These are phyloP conservation scores for Hexamita inflata DNA, from an alignment of 208 protist species.

Conservation along the genomic window DNA sequence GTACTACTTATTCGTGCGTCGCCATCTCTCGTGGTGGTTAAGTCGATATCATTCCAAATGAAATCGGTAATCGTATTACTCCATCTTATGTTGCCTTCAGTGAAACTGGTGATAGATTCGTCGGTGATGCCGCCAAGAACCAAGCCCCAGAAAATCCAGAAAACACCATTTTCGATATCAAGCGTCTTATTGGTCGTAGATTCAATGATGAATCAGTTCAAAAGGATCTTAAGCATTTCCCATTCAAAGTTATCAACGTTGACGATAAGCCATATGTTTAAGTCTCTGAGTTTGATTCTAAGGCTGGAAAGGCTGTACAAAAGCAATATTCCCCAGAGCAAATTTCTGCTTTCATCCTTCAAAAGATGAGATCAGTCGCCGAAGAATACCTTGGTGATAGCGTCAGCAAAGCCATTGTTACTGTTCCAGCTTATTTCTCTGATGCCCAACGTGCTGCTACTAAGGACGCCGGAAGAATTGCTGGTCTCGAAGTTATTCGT, in stretches of 20 bases:
- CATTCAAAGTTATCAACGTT: slow-evolving; percentile 64
- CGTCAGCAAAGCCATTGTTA: slow-evolving; percentile 39
- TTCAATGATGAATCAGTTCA: slow-evolving; percentile 51
- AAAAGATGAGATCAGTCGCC: slow-evolving; percentile 43
- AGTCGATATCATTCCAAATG: slow-evolving; percentile 64
- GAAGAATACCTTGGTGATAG: slow-evolving; percentile 42
- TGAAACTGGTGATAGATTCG: slow-evolving; percentile 55
- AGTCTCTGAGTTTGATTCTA: slow-evolving; percentile 31
- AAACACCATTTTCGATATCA: slow-evolving; percentile 76
- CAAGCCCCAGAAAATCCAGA: slow-evolving; percentile 65
- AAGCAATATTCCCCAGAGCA: slow-evolving; percentile 40
- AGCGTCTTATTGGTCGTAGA: slow-evolving; percentile 65
- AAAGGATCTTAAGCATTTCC: slow-evolving; percentile 55
- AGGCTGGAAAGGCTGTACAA: not conserved
- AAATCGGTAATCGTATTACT: slow-evolving; percentile 49
- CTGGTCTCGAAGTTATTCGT: slow-evolving; percentile 80
- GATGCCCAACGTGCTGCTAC: slow-evolving; percentile 71
- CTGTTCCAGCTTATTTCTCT: slow-evolving; percentile 84
- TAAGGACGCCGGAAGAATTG: slow-evolving; percentile 68
- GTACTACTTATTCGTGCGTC: slow-evolving; percentile 38
- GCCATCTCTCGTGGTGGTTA: slow-evolving; percentile 26
- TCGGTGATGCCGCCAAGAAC: slow-evolving; percentile 61
- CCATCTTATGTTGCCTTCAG: slow-evolving; percentile 75
- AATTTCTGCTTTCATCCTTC: slow-evolving; percentile 42
- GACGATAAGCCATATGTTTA: slow-evolving; percentile 52